A percentile compares a stretch with the other conserved stretches of the same genome.
Evolutionary conservation across 1,284 basidiomycete genomes (phyloP).

Genomic region (Microbotryum violaceum): DNA sequence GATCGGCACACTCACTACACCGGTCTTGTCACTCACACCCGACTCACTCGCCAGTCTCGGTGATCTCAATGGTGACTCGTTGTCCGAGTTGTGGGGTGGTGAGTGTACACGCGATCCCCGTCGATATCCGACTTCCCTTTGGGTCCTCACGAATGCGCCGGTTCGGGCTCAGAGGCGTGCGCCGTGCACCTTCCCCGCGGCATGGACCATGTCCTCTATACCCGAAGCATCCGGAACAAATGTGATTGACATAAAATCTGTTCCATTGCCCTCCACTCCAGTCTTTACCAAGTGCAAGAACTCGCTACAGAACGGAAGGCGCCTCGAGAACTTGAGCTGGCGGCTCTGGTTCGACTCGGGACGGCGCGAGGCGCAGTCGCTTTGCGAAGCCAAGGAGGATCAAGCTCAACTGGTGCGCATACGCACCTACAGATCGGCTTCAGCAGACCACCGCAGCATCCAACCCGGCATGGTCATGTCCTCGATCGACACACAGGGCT

Average conservation of each 20-base stretch:
- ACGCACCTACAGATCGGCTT: no score
- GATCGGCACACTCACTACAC: not conserved
- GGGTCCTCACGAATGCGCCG: no score
- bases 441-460: not conserved
- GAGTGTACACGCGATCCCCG: not conserved
- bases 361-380: constrained; percentile 1
- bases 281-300: constrained; percentile 78
- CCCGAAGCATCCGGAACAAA: no score
- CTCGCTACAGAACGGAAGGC: constrained; percentile 62
- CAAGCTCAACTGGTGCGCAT: not conserved
- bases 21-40: constrained; percentile 26
- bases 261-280: constrained; percentile 35
- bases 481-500: constrained; percentile 2
- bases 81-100: constrained; percentile 30
- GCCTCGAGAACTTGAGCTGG: constrained; percentile 80
- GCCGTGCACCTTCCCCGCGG: no score
- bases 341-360: constrained; percentile 57
- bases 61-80: constrained; percentile 18
- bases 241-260: no score
- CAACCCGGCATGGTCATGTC: constrained; percentile 4
- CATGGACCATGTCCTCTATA: no score
- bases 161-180: no score
- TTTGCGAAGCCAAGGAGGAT: not conserved
- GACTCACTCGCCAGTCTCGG: constrained; percentile 30
- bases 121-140: no score